Conservation (phyloP, 441 rosid species). For the Manihot esculenta region DNA sequence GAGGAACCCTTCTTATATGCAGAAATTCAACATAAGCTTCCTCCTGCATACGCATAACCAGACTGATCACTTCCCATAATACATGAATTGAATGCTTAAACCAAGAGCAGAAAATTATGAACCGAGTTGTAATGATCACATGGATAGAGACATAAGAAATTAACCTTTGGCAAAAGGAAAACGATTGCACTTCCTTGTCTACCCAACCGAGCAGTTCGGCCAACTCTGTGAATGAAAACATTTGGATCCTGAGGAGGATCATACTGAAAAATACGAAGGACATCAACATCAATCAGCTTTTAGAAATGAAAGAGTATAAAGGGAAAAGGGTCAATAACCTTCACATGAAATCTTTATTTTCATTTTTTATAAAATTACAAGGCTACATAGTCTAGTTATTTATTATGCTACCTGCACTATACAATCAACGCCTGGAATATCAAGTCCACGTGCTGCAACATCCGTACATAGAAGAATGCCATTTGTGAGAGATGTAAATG, state of each 20-base stretch:
- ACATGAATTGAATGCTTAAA: not conserved
- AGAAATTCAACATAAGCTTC: conserved; percentile 85
- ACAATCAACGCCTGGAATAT: conserved; percentile 90
- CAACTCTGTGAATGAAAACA: conserved; percentile 82
- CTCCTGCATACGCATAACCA: conserved; percentile 50
- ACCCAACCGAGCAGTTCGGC: conserved; percentile 91
- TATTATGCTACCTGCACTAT: conserved; percentile 69
- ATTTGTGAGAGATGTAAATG: conserved; percentile 67
- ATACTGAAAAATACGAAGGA: conserved; percentile 45
- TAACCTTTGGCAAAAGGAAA: conserved; percentile 75
- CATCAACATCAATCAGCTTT: conserved; percentile 13
- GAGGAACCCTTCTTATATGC: conserved; percentile 64
- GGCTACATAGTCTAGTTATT: not conserved
- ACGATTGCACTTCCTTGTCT: conserved; percentile 72
- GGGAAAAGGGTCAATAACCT: not conserved
- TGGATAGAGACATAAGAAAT: not conserved
- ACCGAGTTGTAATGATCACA: not conserved
- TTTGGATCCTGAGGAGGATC: conserved; percentile 91
- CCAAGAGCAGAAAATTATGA: conserved; percentile 8
- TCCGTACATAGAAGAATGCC: conserved; percentile 90
- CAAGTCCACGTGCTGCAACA: conserved; percentile 97
- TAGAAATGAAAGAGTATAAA: not conserved
- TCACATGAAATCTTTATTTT: not conserved
- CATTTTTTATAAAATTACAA: conserved; percentile 7
- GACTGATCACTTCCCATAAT: conserved; percentile 12